Base-by-base conservation (phyloP, 257 asterid species). In the Solanum appendiculatum region DNA sequence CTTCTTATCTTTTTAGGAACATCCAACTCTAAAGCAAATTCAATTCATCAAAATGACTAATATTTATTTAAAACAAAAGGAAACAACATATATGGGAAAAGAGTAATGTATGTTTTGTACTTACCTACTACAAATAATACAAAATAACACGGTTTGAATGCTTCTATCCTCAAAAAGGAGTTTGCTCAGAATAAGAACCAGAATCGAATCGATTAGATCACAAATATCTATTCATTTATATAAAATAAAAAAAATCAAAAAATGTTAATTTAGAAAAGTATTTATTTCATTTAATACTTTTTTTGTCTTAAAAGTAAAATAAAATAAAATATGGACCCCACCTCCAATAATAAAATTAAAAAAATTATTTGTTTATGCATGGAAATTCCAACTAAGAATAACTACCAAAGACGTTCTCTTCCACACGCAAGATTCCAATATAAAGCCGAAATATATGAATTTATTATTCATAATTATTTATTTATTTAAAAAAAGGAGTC, bases 351-450 rank as follows among this genome's bases (percentile, higher is more conserved):
- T 21, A 73, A 16, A 6, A 25, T 25, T 15, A 44, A 25, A 42
- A 77, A 15, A 78, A 75, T 21, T 12, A 37, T 5, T 78, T 80
- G n/a, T 21, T 80, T 9, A 46, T 80, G 66, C 85, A 80, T 80
- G 85, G 18, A 80, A 80, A 46, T 80, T 80, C 42, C 85, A 80
- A 80, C 85, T 46, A 80, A 27, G 83, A 85, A 56, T 68, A 74
- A 77, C 88, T 72, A 86, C 84, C 54, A 75, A 86, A 60, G 21
- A 78, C 29, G 46, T 84, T 34, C 36, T 69, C 83, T 85, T 85
- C 66, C 42, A 63, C 87, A 69, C 68, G 90, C 44, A 73, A 74
- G 84, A 54, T 15, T 89, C 87, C 86, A 73, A 69, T 20, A 33
- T 7, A 20, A 42, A 73, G 81, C 51, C 78, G 13, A 40, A 72